Evolutionary conservation across 345 rosid species (phyloP).

Genomic region (Turnera subulata): DNA sequence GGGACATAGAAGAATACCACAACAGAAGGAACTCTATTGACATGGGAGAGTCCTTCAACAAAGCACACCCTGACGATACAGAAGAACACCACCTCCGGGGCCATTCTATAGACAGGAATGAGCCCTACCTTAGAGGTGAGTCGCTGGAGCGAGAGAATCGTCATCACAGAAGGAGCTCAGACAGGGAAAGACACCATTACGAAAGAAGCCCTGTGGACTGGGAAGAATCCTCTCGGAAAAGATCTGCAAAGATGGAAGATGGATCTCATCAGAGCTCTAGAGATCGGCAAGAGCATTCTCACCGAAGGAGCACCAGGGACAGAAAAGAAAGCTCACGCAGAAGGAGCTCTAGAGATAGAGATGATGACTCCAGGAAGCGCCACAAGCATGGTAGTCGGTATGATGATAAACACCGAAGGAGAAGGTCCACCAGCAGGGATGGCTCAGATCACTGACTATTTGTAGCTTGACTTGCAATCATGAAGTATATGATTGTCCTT

Average conservation of each 20-base stretch:
- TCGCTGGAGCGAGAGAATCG: neutral
- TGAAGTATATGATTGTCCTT: too few relatives aligned
- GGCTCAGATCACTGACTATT: constrained; percentile 5
- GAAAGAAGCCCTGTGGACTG: neutral
- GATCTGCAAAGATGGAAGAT: too few relatives aligned
- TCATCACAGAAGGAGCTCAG: constrained; percentile 2
- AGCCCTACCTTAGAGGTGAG: constrained; percentile 13
- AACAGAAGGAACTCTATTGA: neutral
- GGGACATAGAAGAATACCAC: constrained; percentile 17
- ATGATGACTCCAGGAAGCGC: constrained; percentile 18
- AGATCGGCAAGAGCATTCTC: neutral
- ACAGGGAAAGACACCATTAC: neutral
- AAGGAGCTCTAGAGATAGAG: constrained; percentile 24
- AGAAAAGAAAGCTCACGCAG: constrained; percentile 25
- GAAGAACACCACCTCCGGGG: constrained; percentile 28
- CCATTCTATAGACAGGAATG: constrained; percentile 28
- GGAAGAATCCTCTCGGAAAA: neutral
- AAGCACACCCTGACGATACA: constrained; percentile 2
- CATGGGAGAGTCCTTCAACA: neutral
- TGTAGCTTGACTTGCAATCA: neutral
- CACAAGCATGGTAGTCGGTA: constrained; percentile 15
- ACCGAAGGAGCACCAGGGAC: constrained; percentile 6
- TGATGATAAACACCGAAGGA: constrained; percentile 13
- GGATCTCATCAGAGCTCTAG: neutral
- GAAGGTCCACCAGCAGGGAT: constrained; percentile 21